Evolutionary conservation across 2,329 filamentous ascomycete species (phyloP).

Genomic region (Pseudogymnoascus pannorum): DNA sequence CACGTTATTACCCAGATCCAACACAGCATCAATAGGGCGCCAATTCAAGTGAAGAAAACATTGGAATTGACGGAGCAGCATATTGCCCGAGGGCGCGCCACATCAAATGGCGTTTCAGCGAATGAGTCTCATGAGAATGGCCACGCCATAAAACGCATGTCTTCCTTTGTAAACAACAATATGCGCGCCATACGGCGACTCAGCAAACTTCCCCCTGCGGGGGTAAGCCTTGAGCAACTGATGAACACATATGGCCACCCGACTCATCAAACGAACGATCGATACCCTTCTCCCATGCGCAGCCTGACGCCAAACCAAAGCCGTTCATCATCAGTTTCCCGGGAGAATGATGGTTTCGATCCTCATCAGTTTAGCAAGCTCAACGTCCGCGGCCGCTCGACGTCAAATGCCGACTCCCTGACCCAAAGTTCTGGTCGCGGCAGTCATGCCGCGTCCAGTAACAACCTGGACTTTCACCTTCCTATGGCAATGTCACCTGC

Average conservation of each 20-base stretch:
- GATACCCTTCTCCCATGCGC: background rate
- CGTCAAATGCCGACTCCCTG: background rate
- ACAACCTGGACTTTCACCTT: background rate
- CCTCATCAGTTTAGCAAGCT: constrained; percentile 8
- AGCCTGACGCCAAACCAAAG: background rate
- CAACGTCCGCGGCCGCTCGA: constrained; percentile 9
- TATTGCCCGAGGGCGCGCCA: constrained; percentile 28
- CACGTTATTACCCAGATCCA: constrained; percentile 38
- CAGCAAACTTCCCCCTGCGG: constrained; percentile 31
- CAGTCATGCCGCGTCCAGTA: constrained; percentile 9
- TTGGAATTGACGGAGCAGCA: constrained; percentile 37
- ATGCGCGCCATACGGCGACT: constrained; percentile 37
- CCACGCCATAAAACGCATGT: constrained; percentile 39
- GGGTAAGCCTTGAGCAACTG: constrained; percentile 16
- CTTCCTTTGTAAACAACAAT: constrained; percentile 37
- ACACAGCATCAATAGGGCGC: constrained; percentile 27
- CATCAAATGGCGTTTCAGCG: constrained; percentile 30
- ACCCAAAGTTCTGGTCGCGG: background rate
- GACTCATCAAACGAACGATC: background rate
- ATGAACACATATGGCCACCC: constrained; percentile 15
- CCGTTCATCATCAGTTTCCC: background rate
- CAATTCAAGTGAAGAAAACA: constrained; percentile 17
- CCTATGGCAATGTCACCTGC: constrained; percentile 7
- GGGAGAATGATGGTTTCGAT: background rate
- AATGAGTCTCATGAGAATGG: constrained; percentile 37